These are phyloP conservation scores for Cyphellophora attinorum DNA, from an alignment of 2,329 filamentous ascomycete genomes.

Conservation along the genomic window DNA sequence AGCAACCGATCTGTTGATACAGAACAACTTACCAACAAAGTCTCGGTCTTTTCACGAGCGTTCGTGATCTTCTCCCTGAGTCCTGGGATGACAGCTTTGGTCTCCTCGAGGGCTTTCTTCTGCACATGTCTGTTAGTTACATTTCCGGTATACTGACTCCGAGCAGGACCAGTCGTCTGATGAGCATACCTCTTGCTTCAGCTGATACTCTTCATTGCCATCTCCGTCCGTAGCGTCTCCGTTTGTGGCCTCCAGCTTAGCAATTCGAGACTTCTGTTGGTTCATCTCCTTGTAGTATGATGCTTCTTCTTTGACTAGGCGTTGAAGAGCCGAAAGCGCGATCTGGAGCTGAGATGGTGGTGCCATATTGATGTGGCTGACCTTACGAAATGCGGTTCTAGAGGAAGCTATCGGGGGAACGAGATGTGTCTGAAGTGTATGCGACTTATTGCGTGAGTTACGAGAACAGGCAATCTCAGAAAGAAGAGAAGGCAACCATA, in stretches of 20 bases:
- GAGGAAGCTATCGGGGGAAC: too few species aligned
- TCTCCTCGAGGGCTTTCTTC: constrained; percentile 78
- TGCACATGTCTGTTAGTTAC: too few species aligned
- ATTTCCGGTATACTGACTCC: too few species aligned
- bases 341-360: constrained; percentile 38
- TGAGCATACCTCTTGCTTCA: constrained; percentile 79
- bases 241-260: constrained; percentile 47
- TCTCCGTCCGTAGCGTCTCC: constrained; percentile 54
- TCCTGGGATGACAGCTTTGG: constrained; percentile 68
- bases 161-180: too few species aligned
- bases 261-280: constrained; percentile 62
- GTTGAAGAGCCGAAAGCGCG: constrained; percentile 66
- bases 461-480: too few species aligned
- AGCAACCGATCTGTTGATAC: background rate
- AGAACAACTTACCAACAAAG: constrained; percentile 54
- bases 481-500: too few species aligned
- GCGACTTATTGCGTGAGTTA: too few species aligned
- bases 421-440: too few species aligned
- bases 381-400: too few species aligned
- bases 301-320: constrained; percentile 82
- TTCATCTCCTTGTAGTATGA: constrained; percentile 82
- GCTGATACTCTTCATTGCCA: constrained; percentile 65
- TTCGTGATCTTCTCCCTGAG: constrained; percentile 62
- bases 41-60: constrained; percentile 64
- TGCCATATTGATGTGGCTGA: too few species aligned